phyloP scores from a whole-genome alignment of 345 rosid species.

The Capsella bursapastoris region DNA sequence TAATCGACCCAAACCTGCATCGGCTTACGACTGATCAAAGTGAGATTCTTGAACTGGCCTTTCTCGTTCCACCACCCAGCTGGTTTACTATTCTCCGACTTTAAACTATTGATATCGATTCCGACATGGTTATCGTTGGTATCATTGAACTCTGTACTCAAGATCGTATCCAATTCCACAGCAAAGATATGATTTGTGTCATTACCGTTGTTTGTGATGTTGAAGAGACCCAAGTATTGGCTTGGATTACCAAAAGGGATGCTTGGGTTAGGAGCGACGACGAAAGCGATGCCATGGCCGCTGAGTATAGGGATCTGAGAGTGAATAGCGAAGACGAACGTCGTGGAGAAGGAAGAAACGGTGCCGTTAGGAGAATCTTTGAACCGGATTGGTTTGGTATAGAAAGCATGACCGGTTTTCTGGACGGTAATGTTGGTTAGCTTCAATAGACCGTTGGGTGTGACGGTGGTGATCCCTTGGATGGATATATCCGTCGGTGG shows the following conservation, averaged over 20 bases:
- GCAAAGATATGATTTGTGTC: slow-evolving; percentile 63
- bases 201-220: slow-evolving; percentile 62
- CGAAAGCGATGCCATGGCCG: slow-evolving; percentile 91
- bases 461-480: slow-evolving; percentile 59
- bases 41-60: slow-evolving; percentile 48
- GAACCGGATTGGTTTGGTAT: slow-evolving; percentile 59
- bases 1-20: slow-evolving; percentile 88
- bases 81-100: slow-evolving; percentile 50
- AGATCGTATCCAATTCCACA: slow-evolving; percentile 82
- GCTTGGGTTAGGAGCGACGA: slow-evolving; percentile 54
- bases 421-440: slow-evolving; percentile 64
- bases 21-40: slow-evolving; percentile 60
- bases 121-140: slow-evolving; percentile 84
- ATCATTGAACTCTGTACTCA: slow-evolving; percentile 76
- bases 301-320: slow-evolving; percentile 72
- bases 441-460: slow-evolving; percentile 58
- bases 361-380: slow-evolving; percentile 53
- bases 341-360: slow-evolving; percentile 74
- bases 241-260: slow-evolving; percentile 54
- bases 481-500: slow-evolving; percentile 48
- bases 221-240: slow-evolving; percentile 79
- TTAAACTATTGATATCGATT: slow-evolving; percentile 69
- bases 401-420: slow-evolving; percentile 76
- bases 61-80: slow-evolving; percentile 57
- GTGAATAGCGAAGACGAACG: slow-evolving; percentile 71